phyloP scores from a whole-genome alignment of 352 stramenopile genomes.

The Globisporangium uncinulatum region DNA sequence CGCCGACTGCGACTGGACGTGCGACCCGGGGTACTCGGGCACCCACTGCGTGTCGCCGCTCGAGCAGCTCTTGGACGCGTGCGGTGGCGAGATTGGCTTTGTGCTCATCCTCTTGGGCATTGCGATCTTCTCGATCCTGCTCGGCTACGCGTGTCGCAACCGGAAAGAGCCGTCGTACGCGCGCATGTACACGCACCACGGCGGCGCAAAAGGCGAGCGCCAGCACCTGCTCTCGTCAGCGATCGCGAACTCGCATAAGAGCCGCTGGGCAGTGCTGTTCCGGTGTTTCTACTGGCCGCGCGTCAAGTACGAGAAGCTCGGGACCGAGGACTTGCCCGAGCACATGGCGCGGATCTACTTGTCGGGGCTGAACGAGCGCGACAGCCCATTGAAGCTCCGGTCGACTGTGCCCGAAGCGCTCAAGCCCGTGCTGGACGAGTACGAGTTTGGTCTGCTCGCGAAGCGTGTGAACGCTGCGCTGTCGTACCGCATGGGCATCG shows the following conservation, averaged over 20 bases:
- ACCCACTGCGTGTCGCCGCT: slow-evolving; percentile 69
- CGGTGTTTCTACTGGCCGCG: slow-evolving; percentile 72
- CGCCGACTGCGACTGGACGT: slow-evolving; percentile 61
- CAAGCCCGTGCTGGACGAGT: slow-evolving; percentile 60
- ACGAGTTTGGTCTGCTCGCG: slow-evolving; percentile 58
- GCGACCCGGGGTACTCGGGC: slow-evolving; percentile 71
- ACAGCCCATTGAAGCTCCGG: slow-evolving; percentile 52
- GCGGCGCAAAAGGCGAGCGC: slow-evolving; percentile 43
- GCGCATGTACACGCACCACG: slow-evolving; percentile 36
- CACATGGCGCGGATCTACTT: slow-evolving; percentile 82
- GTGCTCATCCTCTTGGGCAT: slow-evolving; percentile 61
- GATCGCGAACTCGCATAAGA: slow-evolving; percentile 47
- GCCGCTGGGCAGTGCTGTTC: slow-evolving; percentile 47
- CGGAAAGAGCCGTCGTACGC: slow-evolving; percentile 62
- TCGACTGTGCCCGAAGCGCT: slow-evolving; percentile 49
- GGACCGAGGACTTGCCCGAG: slow-evolving; percentile 70
- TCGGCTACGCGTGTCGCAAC: slow-evolving; percentile 67
- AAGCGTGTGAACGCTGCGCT: slow-evolving; percentile 60
- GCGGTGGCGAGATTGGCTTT: slow-evolving; percentile 69
- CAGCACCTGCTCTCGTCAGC: slow-evolving; percentile 61
- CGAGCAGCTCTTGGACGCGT: slow-evolving; percentile 69
- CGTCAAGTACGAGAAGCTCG: slow-evolving; percentile 71
- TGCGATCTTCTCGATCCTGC: slow-evolving; percentile 57
- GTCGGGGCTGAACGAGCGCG: slow-evolving; percentile 52
- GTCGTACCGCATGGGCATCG: slow-evolving; percentile 38